Evolutionary conservation across 1,284 basidiomycete genomes (phyloP).

Genomic region (Leccinum pseudoinsigne): DNA sequence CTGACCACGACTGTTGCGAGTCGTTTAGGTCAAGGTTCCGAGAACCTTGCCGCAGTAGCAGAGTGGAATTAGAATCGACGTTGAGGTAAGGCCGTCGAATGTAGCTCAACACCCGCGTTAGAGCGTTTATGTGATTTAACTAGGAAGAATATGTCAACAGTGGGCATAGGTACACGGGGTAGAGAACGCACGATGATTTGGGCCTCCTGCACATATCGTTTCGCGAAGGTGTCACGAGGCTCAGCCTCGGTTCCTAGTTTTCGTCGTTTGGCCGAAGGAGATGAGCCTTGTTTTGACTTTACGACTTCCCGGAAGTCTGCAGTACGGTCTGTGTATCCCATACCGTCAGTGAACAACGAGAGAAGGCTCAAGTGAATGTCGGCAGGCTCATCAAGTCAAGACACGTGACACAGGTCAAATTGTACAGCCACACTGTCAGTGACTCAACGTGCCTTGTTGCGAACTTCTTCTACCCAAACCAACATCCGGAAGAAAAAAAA

Average conservation of each 20-base stretch:
- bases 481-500: not conserved
- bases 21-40: constrained; percentile 57
- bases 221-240: constrained; percentile 48
- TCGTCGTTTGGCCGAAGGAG: constrained; percentile 51
- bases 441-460: not conserved
- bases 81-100: constrained; percentile 82
- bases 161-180: not conserved
- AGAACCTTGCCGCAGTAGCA: constrained; percentile 48
- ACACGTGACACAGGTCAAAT: constrained; percentile 26
- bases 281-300: constrained; percentile 43
- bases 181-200: constrained; percentile 62
- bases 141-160: constrained; percentile 30
- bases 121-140: constrained; percentile 71
- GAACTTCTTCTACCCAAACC: not conserved
- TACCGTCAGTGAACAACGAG: constrained; percentile 23
- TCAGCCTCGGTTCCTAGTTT: constrained; percentile 41
- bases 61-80: constrained; percentile 57
- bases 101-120: constrained; percentile 66
- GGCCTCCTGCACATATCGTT: constrained; percentile 71
- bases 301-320: constrained; percentile 57
- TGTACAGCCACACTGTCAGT: constrained; percentile 1
- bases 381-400: not conserved
- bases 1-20: constrained; percentile 58
- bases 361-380: not conserved
- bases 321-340: constrained; percentile 58